Evolutionary conservation across 305 asterid genomes (phyloP).

Genomic region (Withania somnifera): DNA sequence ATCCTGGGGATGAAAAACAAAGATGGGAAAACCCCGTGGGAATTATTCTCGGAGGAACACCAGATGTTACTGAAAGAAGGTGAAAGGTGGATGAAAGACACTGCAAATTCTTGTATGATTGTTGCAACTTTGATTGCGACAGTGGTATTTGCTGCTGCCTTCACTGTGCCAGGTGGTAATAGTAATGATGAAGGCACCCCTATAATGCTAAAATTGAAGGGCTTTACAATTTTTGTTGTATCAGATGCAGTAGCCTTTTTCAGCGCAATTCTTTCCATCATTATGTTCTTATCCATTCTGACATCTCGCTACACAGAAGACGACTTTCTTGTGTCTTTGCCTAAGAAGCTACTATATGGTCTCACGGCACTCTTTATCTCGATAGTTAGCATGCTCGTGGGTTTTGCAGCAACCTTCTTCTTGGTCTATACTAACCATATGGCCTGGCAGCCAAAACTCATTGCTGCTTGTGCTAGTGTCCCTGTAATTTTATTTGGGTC

Average conservation of each 20-base stretch:
- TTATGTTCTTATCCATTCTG: slow-evolving; percentile 32
- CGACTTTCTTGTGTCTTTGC: slow-evolving; percentile 27
- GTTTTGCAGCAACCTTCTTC: neutral
- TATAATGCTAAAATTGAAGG: neutral
- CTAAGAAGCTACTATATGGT: slow-evolving; percentile 16
- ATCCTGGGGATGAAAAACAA: slow-evolving; percentile 12
- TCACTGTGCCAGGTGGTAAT: slow-evolving; percentile 37
- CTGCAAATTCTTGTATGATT: slow-evolving; percentile 26
- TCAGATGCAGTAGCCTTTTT: slow-evolving; percentile 20
- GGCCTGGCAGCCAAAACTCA: neutral
- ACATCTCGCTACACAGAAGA: slow-evolving; percentile 29
- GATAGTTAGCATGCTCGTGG: neutral
- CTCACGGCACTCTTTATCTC: slow-evolving; percentile 16
- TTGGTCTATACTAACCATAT: neutral
- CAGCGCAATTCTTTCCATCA: slow-evolving; percentile 23
- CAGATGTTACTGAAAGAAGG: slow-evolving; percentile 21
- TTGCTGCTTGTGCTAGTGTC: neutral
- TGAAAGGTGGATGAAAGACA: slow-evolving; percentile 31
- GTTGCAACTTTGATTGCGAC: slow-evolving; percentile 33
- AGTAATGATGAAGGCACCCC: slow-evolving; percentile 15
- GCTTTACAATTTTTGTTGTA: slow-evolving; percentile 1
- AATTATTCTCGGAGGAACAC: slow-evolving; percentile 23
- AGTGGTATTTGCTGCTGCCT: slow-evolving; percentile 28
- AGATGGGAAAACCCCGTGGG: slow-evolving; percentile 15
- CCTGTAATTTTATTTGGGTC: neutral